Base-by-base conservation (phyloP, 2,329 filamentous ascomycete species). In the Clonostachys byssicola region DNA sequence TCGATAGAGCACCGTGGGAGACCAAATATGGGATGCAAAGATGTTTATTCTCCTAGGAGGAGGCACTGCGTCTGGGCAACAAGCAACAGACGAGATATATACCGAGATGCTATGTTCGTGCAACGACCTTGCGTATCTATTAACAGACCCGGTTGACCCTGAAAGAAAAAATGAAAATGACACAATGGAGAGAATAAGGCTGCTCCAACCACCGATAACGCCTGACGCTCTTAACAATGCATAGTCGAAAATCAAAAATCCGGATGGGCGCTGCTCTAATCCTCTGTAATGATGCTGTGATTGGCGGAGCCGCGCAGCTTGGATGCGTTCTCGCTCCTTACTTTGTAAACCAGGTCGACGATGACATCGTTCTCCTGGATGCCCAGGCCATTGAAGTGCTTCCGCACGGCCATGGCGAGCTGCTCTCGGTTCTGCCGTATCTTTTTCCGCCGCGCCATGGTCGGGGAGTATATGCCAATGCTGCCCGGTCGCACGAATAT, bases 351-450 rank as follows among this genome's bases (percentile, higher is more conserved):
- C 61, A 90, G 82, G 53, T 88, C 86, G 48, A 92, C 86, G 48
- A 94, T 86, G 54, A 91, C 85, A 57, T 94, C 89, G 60, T 85
- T 90, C 70, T 95, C 89, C 53, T 84, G 85, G 39, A 92, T 81
- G 14, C 86, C 86, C 54, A 88, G 75, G 34, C 81, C 83, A 61
- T 94, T 94, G 70, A 94, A 94, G 66, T 94, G 88, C 63, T 90
- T 92, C 53, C 88, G 77, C 43, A 92, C 86, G 2, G 81, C 77
- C 54, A 83, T 75, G 9, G 86, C 86, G 47, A 95, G 72, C 54
- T 88, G 79, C 36, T 89, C 84, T 61, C 88, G 88, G 57, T 78
- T 80, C 61, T 91, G 83, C 47, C 86, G 76, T 42, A 81, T 73
- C 54, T 80, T 81, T 55, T 75, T 78, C 49, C 85, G 39, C 8